phyloP scores from a whole-genome alignment of 2,329 filamentous ascomycete species.

The Clonostachys rhizophaga region DNA sequence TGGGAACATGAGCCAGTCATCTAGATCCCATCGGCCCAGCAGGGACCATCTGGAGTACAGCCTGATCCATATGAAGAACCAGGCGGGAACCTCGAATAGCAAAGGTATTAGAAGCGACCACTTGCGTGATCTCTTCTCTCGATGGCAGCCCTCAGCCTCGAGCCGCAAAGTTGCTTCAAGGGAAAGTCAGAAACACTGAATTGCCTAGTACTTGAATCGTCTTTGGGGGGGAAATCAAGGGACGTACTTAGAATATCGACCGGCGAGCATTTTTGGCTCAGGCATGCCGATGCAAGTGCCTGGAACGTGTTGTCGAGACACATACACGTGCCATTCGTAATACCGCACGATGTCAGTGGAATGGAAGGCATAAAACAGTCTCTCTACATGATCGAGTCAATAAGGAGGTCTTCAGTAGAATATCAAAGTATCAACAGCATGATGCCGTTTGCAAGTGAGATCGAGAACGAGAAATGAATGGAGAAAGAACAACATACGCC shows the following conservation, averaged over 20 bases:
- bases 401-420: too few species aligned
- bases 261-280: conserved; percentile 13
- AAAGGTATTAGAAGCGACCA: conserved; percentile 23
- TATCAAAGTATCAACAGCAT: too few species aligned
- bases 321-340: conserved; percentile 16
- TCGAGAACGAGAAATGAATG: too few species aligned
- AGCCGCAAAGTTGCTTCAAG: conserved; percentile 9
- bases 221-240: too few species aligned
- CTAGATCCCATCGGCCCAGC: conserved; percentile 19
- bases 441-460: too few species aligned
- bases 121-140: conserved; percentile 20
- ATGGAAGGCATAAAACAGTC: too few species aligned
- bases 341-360: neutral
- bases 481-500: too few species aligned
- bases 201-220: too few species aligned
- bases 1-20: conserved; percentile 29
- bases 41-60: conserved; percentile 27
- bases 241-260: conserved; percentile 16
- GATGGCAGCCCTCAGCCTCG: conserved; percentile 23
- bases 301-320: conserved; percentile 14
- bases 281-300: conserved; percentile 11
- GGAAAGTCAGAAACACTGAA: too few species aligned
- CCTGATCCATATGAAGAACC: conserved; percentile 25
- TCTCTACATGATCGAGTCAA: too few species aligned
- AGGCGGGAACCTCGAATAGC: conserved; percentile 25